These are phyloP conservation scores for Panaeolus papilionaceus DNA, from an alignment of 768 basidiomycete genomes.

Conservation along the genomic window DNA sequence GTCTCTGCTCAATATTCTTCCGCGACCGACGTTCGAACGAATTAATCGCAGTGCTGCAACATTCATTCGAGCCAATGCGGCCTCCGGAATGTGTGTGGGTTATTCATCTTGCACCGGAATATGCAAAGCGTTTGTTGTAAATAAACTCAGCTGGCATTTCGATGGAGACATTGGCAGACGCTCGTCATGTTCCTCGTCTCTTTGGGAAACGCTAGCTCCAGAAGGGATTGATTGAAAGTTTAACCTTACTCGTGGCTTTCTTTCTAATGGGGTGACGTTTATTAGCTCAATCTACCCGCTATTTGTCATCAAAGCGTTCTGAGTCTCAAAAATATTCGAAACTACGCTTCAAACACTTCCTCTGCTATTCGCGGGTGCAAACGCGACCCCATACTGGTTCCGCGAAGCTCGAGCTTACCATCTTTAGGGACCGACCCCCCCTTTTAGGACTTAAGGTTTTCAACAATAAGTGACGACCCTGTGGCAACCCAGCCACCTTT, in stretches of 20 bases:
- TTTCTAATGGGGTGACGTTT: not conserved
- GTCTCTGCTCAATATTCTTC: not conserved
- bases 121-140: not conserved
- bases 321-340: not conserved
- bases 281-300: not conserved
- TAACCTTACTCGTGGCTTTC: not conserved
- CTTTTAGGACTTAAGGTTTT: not conserved
- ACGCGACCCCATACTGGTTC: not conserved
- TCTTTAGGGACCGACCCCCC: not conserved
- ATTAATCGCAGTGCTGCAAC: not conserved
- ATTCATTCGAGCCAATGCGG: not conserved
- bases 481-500: not conserved
- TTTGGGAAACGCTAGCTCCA: not conserved
- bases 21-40: no score
- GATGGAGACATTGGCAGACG: not conserved
- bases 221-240: conserved; percentile 4
- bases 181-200: not conserved
- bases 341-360: not conserved
- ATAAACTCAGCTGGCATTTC: not conserved
- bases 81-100: not conserved
- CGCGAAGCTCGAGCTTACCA: not conserved
- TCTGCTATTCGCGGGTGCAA: not conserved
- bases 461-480: not conserved
- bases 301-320: not conserved
- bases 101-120: not conserved